These are phyloP conservation scores for Daldinia grandis DNA, from an alignment of 495 filamentous ascomycete species.

Conservation along the genomic window DNA sequence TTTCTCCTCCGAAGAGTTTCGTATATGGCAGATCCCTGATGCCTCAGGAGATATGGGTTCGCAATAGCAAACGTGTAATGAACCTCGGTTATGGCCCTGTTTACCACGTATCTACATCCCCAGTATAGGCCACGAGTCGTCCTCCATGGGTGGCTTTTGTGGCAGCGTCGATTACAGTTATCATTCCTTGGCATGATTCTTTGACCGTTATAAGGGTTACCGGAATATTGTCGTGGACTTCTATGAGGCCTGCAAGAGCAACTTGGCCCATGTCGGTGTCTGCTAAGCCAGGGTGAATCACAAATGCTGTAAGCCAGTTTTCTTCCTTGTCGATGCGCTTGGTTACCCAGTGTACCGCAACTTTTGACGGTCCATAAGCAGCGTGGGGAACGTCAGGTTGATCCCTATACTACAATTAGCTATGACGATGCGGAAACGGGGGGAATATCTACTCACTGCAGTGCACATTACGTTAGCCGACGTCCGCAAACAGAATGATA, in stretches of 20 bases:
- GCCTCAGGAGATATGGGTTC: too few relatives aligned
- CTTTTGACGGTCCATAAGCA: constrained; percentile 53
- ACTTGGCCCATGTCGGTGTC: constrained; percentile 15
- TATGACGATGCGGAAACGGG: constrained; percentile 4
- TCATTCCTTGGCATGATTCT: constrained; percentile 43
- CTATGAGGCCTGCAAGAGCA: neutral
- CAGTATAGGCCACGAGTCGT: constrained; percentile 41
- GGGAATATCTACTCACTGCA: constrained; percentile 5
- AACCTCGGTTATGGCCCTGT: neutral
- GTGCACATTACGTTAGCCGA: neutral
- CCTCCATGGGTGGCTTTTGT: constrained; percentile 46
- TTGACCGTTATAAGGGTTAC: constrained; percentile 33
- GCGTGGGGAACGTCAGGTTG: constrained; percentile 43
- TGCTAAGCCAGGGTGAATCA: constrained; percentile 42
- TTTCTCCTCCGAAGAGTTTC: too few relatives aligned
- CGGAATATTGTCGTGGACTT: neutral
- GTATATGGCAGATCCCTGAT: too few relatives aligned
- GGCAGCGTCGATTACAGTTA: constrained; percentile 46
- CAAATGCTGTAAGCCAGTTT: constrained; percentile 48
- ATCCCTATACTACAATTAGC: constrained; percentile 31
- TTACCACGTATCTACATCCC: constrained; percentile 27
- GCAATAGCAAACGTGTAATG: neutral
- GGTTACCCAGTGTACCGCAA: constrained; percentile 51
- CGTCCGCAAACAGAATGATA: neutral
- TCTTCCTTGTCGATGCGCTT: constrained; percentile 52